Percentiles rank a stretch among this genome's conserved stretches.
Conservation (phyloP, 106 monocot genomes). For the Platanthera guangdongensis region DNA sequence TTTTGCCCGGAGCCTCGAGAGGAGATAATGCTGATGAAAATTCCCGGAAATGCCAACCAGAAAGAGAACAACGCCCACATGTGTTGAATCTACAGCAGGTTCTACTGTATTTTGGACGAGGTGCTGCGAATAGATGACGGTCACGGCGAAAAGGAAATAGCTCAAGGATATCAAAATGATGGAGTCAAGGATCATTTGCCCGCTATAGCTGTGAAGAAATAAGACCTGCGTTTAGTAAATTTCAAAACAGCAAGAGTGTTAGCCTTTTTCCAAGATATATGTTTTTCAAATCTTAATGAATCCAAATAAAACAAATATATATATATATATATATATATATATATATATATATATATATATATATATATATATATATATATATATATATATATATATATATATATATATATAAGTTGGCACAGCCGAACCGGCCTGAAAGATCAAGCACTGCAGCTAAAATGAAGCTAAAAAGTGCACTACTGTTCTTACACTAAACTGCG, state of each 20-base stretch:
- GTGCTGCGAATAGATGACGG: slow-evolving; percentile 55
- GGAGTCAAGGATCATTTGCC: slow-evolving; percentile 26
- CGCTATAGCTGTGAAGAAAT: slow-evolving; percentile 68
- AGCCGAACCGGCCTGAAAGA: no score
- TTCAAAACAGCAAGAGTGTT: neutral
- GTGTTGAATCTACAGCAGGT: slow-evolving; percentile 40
- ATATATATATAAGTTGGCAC: no score
- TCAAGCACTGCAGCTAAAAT: no score
- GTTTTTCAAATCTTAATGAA: no score
- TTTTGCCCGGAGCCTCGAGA: slow-evolving; percentile 47
- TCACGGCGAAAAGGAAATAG: slow-evolving; percentile 30
- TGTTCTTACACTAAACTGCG: no score
- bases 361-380: no score
- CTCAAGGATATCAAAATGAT: slow-evolving; percentile 31
- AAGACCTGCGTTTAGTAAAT: slow-evolving; percentile 32
- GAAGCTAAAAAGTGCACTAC: no score
- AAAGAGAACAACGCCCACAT: slow-evolving; percentile 42
- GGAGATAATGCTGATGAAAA: slow-evolving; percentile 73
- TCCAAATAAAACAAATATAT: no score
- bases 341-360: no score
- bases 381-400: no score
- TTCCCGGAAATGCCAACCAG: slow-evolving; percentile 62
- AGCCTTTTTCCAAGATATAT: neutral
- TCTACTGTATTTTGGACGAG: slow-evolving; percentile 25
- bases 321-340: no score